phyloP scores from a whole-genome alignment of 192 early-diverging fungal species.

The Gryganskiella cystojenkinii region DNA sequence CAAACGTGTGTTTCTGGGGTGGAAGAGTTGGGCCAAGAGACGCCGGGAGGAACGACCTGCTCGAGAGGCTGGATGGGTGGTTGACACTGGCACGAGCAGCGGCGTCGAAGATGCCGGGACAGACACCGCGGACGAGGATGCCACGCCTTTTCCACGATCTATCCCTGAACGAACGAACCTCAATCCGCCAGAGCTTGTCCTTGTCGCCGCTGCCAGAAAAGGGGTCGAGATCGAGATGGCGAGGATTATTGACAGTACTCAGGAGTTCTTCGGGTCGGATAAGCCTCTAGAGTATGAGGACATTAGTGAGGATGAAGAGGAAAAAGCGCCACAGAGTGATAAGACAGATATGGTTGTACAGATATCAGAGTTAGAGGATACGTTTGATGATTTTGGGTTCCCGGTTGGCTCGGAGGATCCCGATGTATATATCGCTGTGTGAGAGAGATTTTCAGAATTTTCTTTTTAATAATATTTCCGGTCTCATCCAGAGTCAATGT shows the following conservation, averaged over 20 bases:
- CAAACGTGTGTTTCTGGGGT: constrained; percentile 7
- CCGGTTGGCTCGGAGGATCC: constrained; percentile 4
- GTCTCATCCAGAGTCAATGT: no score
- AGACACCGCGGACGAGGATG: background rate
- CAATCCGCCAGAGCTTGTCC: constrained; percentile 8
- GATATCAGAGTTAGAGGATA: background rate
- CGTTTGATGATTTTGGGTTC: constrained; percentile 50
- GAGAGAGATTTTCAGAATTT: no score
- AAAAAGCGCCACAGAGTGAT: background rate
- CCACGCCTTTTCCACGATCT: no score
- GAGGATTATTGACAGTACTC: constrained; percentile 4
- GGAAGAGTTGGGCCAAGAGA: constrained; percentile 19
- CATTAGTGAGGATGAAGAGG: constrained; percentile 12
- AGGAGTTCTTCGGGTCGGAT: constrained; percentile 17
- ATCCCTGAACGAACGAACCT: background rate
- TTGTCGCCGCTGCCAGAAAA: constrained; percentile 17
- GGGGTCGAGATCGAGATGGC: constrained; percentile 33
- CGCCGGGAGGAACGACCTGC: constrained; percentile 3
- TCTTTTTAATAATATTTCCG: no score
- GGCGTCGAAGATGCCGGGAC: background rate
- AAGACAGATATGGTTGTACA: background rate
- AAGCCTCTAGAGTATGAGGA: constrained; percentile 6
- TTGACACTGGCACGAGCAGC: constrained; percentile 3
- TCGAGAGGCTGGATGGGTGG: constrained; percentile 24
- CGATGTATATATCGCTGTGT: background rate